Base-by-base conservation (phyloP, 108 stramenopile genomes). In the Cyclotella kingstonii region DNA sequence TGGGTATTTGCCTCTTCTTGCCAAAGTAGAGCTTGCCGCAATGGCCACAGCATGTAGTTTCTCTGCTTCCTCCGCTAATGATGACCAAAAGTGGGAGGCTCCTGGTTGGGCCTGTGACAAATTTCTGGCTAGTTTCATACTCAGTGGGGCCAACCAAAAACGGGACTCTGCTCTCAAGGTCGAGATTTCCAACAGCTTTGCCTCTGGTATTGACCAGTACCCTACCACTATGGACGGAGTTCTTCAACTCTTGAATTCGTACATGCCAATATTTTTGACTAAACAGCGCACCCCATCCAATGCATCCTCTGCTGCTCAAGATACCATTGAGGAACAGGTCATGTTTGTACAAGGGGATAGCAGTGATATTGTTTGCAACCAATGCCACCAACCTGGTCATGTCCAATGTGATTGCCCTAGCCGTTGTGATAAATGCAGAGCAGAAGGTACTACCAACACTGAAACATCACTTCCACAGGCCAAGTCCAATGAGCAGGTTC, bases 341-440 rank as follows among this genome's bases (percentile, higher is more conserved):
- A 54, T 54, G 18, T 54, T 54, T 9, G 54, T 34, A 1, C 54
- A 54, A 19, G 5, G 14, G 0, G 54, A 54, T 6, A 34, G n/a
- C n/a, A n/a, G n/a, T n/a, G n/a, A n/a, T n/a, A n/a, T n/a, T n/a
- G n/a, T n/a, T n/a, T n/a, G n/a, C n/a, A n/a, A n/a, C n/a, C n/a
- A n/a, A n/a, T n/a, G n/a, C n/a, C n/a, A n/a, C n/a, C n/a, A n/a
- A n/a, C n/a, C n/a, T n/a, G n/a, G n/a, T n/a, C n/a, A n/a, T n/a
- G n/a, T n/a, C n/a, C n/a, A n/a, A n/a, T n/a, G n/a, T n/a, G n/a
- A n/a, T n/a, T n/a, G n/a, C n/a, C n/a, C n/a, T n/a, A n/a, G n/a
- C n/a, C n/a, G n/a, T n/a, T n/a, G n/a, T n/a, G n/a, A n/a, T n/a
- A n/a, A n/a, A n/a, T n/a, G n/a, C n/a, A n/a, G n/a, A n/a, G n/a